Evolutionary conservation across 2,329 filamentous ascomycete species (phyloP).

Genomic region (Fusarium foetens): DNA sequence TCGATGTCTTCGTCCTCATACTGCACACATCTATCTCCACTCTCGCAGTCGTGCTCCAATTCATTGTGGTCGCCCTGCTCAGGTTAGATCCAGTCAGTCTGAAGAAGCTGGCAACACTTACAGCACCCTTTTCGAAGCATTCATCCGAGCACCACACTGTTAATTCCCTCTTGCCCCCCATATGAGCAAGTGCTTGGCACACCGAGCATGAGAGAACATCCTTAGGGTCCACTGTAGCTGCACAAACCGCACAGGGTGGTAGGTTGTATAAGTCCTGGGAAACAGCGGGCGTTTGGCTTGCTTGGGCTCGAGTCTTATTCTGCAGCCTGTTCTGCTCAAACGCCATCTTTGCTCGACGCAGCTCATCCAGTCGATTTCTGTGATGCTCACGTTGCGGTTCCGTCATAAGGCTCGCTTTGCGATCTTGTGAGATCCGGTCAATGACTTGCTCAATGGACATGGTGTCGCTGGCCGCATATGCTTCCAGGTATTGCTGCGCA

Average conservation of each 20-base stretch:
- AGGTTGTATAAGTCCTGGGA: slow-evolving; percentile 51
- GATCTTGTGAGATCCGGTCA: slow-evolving; percentile 47
- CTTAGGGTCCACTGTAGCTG: slow-evolving; percentile 47
- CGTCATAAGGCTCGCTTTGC: slow-evolving; percentile 45
- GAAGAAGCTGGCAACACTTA: slow-evolving; percentile 44
- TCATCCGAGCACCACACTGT: slow-evolving; percentile 59
- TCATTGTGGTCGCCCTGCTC: slow-evolving; percentile 53
- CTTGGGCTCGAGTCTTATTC: slow-evolving; percentile 50
- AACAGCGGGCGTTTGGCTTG: slow-evolving; percentile 43
- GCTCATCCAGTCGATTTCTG: slow-evolving; percentile 55
- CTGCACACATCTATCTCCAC: slow-evolving; percentile 54
- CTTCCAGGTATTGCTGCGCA: slow-evolving; percentile 55
- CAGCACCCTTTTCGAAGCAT: slow-evolving; percentile 55
- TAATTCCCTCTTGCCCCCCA: slow-evolving; percentile 50
- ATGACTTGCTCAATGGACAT: slow-evolving; percentile 50
- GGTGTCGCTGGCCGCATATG: slow-evolving; percentile 43
- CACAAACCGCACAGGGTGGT: slow-evolving; percentile 55
- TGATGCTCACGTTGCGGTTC: slow-evolving; percentile 54
- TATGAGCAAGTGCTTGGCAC: slow-evolving; percentile 56
- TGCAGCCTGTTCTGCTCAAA: slow-evolving; percentile 58
- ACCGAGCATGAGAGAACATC: slow-evolving; percentile 56
- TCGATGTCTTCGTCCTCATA: slow-evolving; percentile 53
- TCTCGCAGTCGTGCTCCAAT: slow-evolving; percentile 54
- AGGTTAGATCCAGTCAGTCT: slow-evolving; percentile 37
- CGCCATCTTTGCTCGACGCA: slow-evolving; percentile 59